phyloP scores from a whole-genome alignment of 495 filamentous ascomycete species.

The Neurospora sp. region DNA sequence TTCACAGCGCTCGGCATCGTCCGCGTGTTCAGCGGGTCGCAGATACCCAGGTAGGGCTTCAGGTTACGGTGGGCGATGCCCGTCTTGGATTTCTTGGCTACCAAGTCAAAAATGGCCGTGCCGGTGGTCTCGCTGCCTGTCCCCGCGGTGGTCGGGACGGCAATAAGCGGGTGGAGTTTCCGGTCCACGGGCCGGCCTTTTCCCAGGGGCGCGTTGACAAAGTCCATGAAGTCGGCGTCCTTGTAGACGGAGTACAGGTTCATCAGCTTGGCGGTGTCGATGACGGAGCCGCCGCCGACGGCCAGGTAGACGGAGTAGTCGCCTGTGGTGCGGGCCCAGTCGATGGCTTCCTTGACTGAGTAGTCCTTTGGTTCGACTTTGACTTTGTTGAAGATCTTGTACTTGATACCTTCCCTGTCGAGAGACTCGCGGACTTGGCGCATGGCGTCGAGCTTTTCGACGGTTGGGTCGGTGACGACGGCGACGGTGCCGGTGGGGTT shows the following conservation, averaged over 20 bases:
- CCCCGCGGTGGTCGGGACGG: slow-evolving; percentile 90
- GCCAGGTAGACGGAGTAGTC: slow-evolving; percentile 69
- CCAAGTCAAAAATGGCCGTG: slow-evolving; percentile 94
- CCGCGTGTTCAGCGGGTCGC: slow-evolving; percentile 86
- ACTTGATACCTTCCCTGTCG: slow-evolving; percentile 64
- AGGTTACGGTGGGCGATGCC: slow-evolving; percentile 91
- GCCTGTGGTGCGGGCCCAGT: slow-evolving; percentile 48
- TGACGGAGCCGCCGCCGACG: slow-evolving; percentile 81
- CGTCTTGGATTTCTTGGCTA: slow-evolving; percentile 80
- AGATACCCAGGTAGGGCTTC: slow-evolving; percentile 92
- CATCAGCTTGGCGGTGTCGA: slow-evolving; percentile 97
- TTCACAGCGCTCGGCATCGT: slow-evolving; percentile 93
- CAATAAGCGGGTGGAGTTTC: slow-evolving; percentile 74
- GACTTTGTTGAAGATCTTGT: slow-evolving; percentile 67
- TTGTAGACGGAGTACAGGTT: slow-evolving; percentile 88
- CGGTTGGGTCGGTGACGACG: slow-evolving; percentile 79
- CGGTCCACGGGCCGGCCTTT: slow-evolving; percentile 74
- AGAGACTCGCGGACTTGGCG: slow-evolving; percentile 70
- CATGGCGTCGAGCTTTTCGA: slow-evolving; percentile 74
- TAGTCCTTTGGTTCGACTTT: slow-evolving; percentile 88
- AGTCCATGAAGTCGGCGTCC: slow-evolving; percentile 86
- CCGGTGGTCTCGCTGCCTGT: slow-evolving; percentile 95
- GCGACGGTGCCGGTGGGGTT: slow-evolving; percentile 66
- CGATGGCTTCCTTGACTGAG: slow-evolving; percentile 79
- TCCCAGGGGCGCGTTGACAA: slow-evolving; percentile 92